phyloP scores from a whole-genome alignment of 2,329 filamentous ascomycete species.

The Fusarium sp. region DNA sequence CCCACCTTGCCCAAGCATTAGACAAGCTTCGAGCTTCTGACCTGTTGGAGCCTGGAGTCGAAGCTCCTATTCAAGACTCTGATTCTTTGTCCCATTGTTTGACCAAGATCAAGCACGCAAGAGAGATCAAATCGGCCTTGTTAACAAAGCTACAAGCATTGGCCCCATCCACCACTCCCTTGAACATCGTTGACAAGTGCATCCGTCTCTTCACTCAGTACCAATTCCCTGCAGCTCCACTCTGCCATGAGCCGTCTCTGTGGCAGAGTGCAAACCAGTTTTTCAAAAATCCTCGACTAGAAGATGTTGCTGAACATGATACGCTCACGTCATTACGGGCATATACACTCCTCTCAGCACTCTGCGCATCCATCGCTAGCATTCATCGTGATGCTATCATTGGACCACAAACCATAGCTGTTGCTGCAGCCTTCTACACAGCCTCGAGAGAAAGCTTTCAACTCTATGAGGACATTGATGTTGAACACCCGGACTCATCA shows the following conservation, averaged over 20 bases:
- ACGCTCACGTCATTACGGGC: neutral
- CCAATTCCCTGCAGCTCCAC: neutral
- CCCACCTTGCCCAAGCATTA: neutral
- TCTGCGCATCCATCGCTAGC: neutral
- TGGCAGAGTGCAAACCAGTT: neutral
- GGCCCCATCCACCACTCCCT: neutral
- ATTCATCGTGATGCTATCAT: neutral
- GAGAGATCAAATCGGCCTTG: neutral
- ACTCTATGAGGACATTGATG: neutral
- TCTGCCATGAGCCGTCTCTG: neutral
- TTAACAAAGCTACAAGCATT: neutral
- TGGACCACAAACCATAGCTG: neutral
- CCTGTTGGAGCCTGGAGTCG: neutral
- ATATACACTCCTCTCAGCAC: neutral
- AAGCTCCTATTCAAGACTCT: fast-evolving
- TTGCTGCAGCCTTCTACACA: neutral
- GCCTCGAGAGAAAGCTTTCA: neutral
- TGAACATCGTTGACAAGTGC: neutral
- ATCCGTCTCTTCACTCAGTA: neutral
- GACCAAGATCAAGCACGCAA: neutral
- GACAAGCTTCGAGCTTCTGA: neutral
- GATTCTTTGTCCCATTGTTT: neutral
- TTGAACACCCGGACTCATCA: neutral
- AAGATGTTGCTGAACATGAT: neutral
- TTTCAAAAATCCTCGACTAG: neutral